These are phyloP conservation scores for Cladophialophora bantiana DNA, from an alignment of 2,329 filamentous ascomycete species.

Conservation along the genomic window DNA sequence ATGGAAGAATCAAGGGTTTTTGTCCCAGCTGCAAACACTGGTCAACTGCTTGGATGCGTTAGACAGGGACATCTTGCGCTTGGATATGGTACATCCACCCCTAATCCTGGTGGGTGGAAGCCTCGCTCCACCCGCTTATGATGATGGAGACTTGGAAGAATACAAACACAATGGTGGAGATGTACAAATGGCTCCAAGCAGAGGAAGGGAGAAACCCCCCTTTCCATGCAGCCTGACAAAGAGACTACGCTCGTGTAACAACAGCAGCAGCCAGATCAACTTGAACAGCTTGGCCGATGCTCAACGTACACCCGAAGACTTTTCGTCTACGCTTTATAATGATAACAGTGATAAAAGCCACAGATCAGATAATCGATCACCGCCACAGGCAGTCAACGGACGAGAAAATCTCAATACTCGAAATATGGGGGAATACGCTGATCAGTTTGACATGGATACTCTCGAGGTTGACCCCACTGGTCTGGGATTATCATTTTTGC, in stretches of 20 bases:
- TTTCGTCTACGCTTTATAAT: background rate
- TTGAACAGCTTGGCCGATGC: background rate
- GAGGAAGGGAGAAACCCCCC: background rate
- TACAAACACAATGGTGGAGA: no score
- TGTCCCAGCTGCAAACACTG: constrained; percentile 14
- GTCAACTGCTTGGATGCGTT: constrained; percentile 8
- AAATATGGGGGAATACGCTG: no score
- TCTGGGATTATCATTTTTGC: no score
- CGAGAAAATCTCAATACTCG: no score
- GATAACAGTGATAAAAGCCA: constrained; percentile 2
- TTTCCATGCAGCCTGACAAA: constrained; percentile 12
- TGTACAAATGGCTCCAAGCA: background rate
- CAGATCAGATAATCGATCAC: background rate
- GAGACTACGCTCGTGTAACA: constrained; percentile 9
- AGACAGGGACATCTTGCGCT: constrained; percentile 12
- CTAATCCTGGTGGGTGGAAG: background rate
- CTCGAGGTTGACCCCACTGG: no score
- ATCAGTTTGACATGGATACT: no score
- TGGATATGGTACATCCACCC: constrained; percentile 13
- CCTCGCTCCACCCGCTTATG: background rate
- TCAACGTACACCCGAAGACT: background rate
- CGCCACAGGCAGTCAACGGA: no score
- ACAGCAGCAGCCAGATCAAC: constrained; percentile 6
- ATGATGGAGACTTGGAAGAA: background rate
- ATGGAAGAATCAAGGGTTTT: constrained; percentile 19